Conservation (phyloP, 305 asterid species). For the Fraxinus paxiana region DNA sequence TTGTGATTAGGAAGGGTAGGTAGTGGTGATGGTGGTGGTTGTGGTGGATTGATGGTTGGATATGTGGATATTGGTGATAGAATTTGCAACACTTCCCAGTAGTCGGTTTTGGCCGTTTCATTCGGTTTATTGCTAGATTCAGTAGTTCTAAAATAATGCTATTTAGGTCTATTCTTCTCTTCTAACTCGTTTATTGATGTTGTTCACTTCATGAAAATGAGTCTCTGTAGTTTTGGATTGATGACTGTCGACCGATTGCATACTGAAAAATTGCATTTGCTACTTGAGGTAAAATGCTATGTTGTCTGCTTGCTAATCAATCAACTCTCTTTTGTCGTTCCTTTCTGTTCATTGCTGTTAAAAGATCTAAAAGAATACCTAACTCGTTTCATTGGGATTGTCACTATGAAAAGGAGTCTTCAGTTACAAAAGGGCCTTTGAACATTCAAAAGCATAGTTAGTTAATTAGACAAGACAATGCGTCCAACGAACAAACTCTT, state of each 20-base stretch:
- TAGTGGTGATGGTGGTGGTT: not conserved
- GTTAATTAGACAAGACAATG: constrained; percentile 16
- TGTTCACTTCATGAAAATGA: not conserved
- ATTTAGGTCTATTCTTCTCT: not conserved
- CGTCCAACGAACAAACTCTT: constrained; percentile 30
- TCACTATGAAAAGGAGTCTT: not conserved
- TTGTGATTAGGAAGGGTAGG: not conserved
- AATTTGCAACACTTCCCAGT: not conserved
- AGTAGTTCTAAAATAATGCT: not conserved
- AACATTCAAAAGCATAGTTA: not conserved
- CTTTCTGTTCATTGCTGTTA: not conserved
- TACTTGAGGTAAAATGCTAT: not conserved
- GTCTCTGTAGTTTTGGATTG: not conserved
- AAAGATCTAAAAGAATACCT: not conserved
- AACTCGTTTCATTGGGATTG: not conserved
- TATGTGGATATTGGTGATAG: not conserved
- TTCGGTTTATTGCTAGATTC: not conserved
- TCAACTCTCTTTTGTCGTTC: not conserved
- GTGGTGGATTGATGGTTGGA: not conserved
- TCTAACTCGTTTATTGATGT: not conserved
- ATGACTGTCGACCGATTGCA: not conserved
- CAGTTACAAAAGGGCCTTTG: not conserved
- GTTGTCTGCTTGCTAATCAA: not conserved
- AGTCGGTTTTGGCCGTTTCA: not conserved
- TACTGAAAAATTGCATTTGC: not conserved